Base-by-base conservation (phyloP, 1,284 basidiomycete genomes). In the Heimioporus retisporus region DNA sequence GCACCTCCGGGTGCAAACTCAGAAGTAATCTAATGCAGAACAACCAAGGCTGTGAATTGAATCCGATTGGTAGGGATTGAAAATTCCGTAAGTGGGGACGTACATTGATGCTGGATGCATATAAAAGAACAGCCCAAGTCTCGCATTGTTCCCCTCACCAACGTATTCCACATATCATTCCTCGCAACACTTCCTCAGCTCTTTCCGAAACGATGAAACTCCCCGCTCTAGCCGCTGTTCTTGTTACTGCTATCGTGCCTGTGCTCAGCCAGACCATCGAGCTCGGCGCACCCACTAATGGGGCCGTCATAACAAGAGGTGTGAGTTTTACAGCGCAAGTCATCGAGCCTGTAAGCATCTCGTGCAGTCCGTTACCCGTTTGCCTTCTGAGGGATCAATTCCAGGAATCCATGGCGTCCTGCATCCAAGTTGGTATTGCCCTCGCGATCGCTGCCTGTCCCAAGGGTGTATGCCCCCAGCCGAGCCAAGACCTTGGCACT, bases 391-490 rank as follows among this genome's bases (percentile, higher is more conserved):
- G 25, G 16, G 19, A 6, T 16, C 11, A 10, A 11, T 25, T 58
- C 18, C 21, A 80, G 74, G 43, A 0, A 44, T 80, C 76, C n/a
- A 50, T 78, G 0, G 64, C 40, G 16, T 57, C 51, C 10, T 77
- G 75, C 59, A 69, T 63, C 31, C 69, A 78, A 61, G 77, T 80
- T 7, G 76, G 78, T 28, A 79, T 78, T 14, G 75, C 78, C 21
- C 77, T 78, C 18, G 70, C 75, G 11, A 66, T 78, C 18, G 48
- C 40, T 31, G 65, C 5, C 48, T 78, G 76, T 63, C 21, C 25
- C 59, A 67, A 70, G 3, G 70, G 68, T 0, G 63, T 65, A 6
- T 77, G 76, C 60, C 78, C 76, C 2, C 56, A 68, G 1, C 77
- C 76, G 6, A 6, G 58, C 1, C 19, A 70, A 0, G 55, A 63